phyloP scores from a whole-genome alignment of 1,284 basidiomycete species.

The Trametes versicolor region DNA sequence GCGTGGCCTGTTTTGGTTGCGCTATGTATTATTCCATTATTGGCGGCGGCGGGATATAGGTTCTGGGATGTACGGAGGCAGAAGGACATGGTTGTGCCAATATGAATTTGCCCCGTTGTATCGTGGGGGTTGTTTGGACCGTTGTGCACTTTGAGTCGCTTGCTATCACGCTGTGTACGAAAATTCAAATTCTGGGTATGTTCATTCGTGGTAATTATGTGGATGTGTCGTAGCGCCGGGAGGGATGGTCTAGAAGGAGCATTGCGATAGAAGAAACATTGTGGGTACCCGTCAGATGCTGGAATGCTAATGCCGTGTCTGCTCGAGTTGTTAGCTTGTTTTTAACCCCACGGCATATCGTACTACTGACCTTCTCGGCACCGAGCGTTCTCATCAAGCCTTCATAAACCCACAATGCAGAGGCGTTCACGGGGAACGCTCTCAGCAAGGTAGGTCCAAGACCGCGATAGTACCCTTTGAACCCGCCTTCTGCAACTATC shows the following conservation, averaged over 20 bases:
- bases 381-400: constrained; percentile 68
- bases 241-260: no score
- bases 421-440: constrained; percentile 79
- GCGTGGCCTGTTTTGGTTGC: constrained; percentile 24
- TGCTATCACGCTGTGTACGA: no score
- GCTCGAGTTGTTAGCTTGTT: neutral
- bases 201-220: no score
- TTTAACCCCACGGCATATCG: neutral
- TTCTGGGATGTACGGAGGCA: constrained; percentile 30
- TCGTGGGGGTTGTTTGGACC: neutral
- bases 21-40: constrained; percentile 29
- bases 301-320: constrained; percentile 24
- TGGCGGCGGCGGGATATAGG: constrained; percentile 25
- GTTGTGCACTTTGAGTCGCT: neutral
- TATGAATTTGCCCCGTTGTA: constrained; percentile 7
- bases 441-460: constrained; percentile 68
- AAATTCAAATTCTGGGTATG: no score
- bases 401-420: constrained; percentile 78
- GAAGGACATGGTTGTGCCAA: constrained; percentile 7
- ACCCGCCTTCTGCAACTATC: constrained; percentile 61
- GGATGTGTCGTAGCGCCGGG: no score
- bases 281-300: neutral
- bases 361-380: constrained; percentile 65
- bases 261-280: neutral
- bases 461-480: constrained; percentile 70